A percentile compares a stretch with the other conserved stretches of the same genome.
Evolutionary conservation across 257 asterid genomes (phyloP).

Genomic region (Solanum commersonii): DNA sequence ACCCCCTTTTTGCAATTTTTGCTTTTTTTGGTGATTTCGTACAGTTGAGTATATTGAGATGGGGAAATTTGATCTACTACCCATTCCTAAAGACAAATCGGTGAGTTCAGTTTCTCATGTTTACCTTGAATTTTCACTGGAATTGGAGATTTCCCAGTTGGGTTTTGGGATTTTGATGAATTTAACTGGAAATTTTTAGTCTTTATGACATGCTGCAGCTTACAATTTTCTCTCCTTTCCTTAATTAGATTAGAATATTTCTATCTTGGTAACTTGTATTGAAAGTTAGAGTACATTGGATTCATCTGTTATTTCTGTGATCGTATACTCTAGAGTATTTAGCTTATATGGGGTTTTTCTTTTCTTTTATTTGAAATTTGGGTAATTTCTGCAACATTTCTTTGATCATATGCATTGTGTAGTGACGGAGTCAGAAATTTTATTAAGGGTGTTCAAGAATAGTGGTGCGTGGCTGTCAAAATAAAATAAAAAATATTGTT

Average conservation of each 20-base stretch:
- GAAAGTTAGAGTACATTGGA: not conserved
- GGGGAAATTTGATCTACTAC: slow-evolving; percentile 89
- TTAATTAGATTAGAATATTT: not conserved
- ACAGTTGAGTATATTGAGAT: slow-evolving; percentile 42
- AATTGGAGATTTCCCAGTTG: not conserved
- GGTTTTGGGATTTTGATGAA: not conserved
- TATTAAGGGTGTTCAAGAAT: too few species aligned
- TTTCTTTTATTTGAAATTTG: not conserved
- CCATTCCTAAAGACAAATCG: slow-evolving; percentile 73
- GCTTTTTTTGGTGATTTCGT: not conserved
- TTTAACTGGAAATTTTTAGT: not conserved
- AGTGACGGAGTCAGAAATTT: too few species aligned
- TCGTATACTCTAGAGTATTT: not conserved
- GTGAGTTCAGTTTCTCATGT: slow-evolving; percentile 26
- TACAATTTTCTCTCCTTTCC: too few species aligned
- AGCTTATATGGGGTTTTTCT: not conserved
- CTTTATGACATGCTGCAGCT: not conserved
- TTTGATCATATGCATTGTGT: not conserved
- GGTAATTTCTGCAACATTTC: not conserved
- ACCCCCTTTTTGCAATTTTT: not conserved
- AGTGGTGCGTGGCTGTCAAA: too few species aligned
- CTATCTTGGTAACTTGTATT: not conserved
- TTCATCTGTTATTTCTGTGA: not conserved
- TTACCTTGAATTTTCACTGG: not conserved
- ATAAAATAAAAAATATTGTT: too few species aligned